Conservation (phyloP, 306 rosid species). For the Styphnolobium japonicum region DNA sequence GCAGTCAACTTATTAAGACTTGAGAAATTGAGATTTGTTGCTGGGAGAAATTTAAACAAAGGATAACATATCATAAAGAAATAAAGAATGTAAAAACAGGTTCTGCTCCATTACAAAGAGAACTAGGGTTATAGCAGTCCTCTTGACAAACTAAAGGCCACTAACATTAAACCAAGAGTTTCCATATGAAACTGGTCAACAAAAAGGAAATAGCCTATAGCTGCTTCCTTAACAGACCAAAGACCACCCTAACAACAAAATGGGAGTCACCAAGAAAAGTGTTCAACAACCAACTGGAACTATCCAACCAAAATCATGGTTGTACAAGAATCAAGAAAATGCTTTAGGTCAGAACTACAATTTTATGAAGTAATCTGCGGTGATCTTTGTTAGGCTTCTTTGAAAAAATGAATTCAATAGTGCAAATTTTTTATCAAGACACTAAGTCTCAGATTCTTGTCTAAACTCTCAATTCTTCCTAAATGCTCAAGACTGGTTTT, state of each 20-base stretch:
- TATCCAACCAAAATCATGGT: neutral
- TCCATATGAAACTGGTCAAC: no score
- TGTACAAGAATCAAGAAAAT: neutral
- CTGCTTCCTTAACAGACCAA: neutral
- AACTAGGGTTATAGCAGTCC: neutral
- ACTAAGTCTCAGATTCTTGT: neutral
- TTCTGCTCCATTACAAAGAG: neutral
- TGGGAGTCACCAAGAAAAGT: neutral
- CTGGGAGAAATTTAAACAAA: neutral
- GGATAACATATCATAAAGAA: neutral
- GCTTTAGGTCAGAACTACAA: neutral
- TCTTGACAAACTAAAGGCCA: neutral
- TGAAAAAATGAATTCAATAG: neutral
- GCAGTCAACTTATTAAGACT: neutral
- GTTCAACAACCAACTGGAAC: neutral
- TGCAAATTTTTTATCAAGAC: neutral
- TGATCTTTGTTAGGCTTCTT: neutral
- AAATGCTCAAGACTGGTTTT: neutral
- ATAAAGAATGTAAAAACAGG: neutral
- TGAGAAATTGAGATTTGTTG: neutral
- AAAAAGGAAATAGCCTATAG: no score
- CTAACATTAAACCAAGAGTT: no score
- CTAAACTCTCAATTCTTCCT: neutral
- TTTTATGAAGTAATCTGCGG: neutral
- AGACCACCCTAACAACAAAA: neutral